Conservation (phyloP, 2,329 filamentous ascomycete species). For the Alternaria incomplexa region DNA sequence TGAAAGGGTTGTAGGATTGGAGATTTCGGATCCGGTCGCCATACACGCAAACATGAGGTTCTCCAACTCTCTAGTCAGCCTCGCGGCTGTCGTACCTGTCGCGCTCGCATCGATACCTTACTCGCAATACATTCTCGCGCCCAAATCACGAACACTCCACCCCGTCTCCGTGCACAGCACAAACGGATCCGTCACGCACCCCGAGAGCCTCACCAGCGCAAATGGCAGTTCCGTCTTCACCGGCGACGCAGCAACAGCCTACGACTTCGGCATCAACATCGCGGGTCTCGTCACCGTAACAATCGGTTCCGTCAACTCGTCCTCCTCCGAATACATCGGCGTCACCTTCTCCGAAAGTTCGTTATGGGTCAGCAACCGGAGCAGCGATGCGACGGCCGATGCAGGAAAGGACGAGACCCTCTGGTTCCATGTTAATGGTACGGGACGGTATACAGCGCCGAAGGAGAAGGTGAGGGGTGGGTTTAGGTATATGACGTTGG, state of each 20-base stretch:
- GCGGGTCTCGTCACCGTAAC: constrained; percentile 49
- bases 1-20: neutral
- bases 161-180: constrained; percentile 46
- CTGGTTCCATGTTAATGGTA: constrained; percentile 53
- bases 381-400: constrained; percentile 56
- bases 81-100: neutral
- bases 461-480: constrained; percentile 52
- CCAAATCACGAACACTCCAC: constrained; percentile 41
- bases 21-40: neutral
- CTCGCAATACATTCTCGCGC: constrained; percentile 51
- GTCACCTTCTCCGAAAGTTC: constrained; percentile 52
- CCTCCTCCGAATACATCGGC: constrained; percentile 48
- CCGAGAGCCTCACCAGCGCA: constrained; percentile 38
- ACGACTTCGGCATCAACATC: constrained; percentile 53
- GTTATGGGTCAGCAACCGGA: constrained; percentile 57
- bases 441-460: constrained; percentile 52
- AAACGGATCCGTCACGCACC: constrained; percentile 48
- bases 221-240: constrained; percentile 44
- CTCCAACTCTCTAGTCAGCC: neutral
- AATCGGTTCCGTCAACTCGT: constrained; percentile 42
- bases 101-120: constrained; percentile 32
- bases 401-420: constrained; percentile 56
- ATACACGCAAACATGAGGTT: neutral
- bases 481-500: constrained; percentile 56
- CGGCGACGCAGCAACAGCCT: constrained; percentile 48